Base-by-base conservation (phyloP, 768 basidiomycete species). In the Rhodotorula diobovata region DNA sequence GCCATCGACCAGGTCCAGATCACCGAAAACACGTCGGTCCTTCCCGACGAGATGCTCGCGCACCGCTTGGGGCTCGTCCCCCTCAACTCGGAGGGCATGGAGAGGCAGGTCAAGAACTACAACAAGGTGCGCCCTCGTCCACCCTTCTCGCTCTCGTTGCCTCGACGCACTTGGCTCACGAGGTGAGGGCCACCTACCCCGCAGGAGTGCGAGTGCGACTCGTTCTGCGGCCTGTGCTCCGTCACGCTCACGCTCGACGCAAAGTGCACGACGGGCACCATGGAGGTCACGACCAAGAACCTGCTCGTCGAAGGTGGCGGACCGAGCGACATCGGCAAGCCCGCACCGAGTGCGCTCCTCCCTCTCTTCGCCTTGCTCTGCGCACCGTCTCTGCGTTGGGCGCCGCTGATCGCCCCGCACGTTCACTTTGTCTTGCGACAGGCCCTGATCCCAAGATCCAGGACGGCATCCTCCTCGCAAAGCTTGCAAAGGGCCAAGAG, bases 1-100 rank as follows among this genome's bases (percentile, higher is more conserved):
- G 96, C 94, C 46, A 98, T 99, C 74, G 96, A 99, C 83, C 89
- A 95, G 81, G 95, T 98, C 20, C 90, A 93, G 81, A 89, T 98
- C 73, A 86, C 89, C 69, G 85, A 85, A 66, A 99, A 99, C 80
- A 93, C 92, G 10, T 88, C 91, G 4, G 94, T 96, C 8, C 82
- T 99, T 32, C 91, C 94, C 4, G 96, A 99, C 81, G 96, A 99
- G 82, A 96, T 93, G 82, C 89, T 99, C 71, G 91, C 93, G 0
- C 96, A 99, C 81, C 87, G 96, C 61, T 84, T 99, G 41, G 96
- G 96, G 34, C 89, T 96, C 87, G 85, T 99, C 39, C 96, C 96
- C 15, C 83, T 99, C 34, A 84, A 89, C 61, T 94, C 91, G 80
- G 90, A 92, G 78, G 90, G 87, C 32, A 90, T 98, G 80, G 78